Base-by-base conservation (phyloP, 228 moss, liverwort and hornwort genomes). In the Sphagnum magellanicum region DNA sequence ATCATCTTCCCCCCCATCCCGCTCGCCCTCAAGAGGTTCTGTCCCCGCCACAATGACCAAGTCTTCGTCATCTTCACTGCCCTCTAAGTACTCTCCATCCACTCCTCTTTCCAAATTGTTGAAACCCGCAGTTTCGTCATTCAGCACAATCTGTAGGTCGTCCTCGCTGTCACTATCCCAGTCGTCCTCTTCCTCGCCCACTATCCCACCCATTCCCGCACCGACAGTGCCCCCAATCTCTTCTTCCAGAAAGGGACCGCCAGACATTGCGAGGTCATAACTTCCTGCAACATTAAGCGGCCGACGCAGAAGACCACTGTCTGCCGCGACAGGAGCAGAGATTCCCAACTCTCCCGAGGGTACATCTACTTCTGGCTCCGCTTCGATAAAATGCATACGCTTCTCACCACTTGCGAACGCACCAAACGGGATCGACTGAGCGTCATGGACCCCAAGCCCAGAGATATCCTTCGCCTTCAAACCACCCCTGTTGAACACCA, bases 101-200 rank as follows among this genome's bases (percentile, higher is more conserved):
- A 52, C 79, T 46, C 75, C 89, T 70, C 74, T 89, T 49, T 88
- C 91, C n/a, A 61, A 52, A 52, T 86, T 92, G 5, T 75, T 77
- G 77, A 84, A 90, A 50, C 74, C 73, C 10, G 85, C 79, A 14
- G 82, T 69, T 66, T 93, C 93, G 51, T 93, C 88, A 55, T 92
- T 89, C 70, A 98, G 74, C 16, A 98, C 94, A 73, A 98, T 98
- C 82, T 93, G 91, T 67, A 98, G 72, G 59, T 91, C 94, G 61
- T 94, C 97, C 68, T 94, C 97, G 70, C 97, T 98, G 59, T 98
- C 97, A 79, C 97, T 98, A 50, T 93, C 97, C 97, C 97, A 94
- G 13, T 93, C 93, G 65, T 92, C 96, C 70, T 63, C 88, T 63
- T 62, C 78, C 66, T 61, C 83, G 63, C 70, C 78, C 13, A 63